Conservation (phyloP, 1,284 basidiomycete species). For the Naganishia cerealis region DNA sequence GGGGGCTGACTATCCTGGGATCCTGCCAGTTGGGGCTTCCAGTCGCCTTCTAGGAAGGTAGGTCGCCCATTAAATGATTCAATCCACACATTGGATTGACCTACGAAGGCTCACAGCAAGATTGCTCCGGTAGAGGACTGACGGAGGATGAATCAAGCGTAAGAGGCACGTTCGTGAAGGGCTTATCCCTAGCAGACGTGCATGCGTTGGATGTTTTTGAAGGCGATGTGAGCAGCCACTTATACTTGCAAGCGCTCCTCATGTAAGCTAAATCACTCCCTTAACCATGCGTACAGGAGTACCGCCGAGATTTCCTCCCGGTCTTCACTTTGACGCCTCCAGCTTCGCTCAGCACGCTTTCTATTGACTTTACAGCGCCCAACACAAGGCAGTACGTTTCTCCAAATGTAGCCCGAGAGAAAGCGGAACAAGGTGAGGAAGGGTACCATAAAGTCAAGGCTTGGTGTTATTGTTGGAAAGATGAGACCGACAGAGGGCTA, state of each 20-base stretch:
- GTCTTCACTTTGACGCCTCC: constrained; percentile 60
- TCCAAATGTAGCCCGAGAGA: neutral
- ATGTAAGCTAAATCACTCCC: neutral
- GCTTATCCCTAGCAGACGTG: constrained; percentile 65
- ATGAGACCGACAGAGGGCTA: constrained; percentile 41
- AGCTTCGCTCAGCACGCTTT: constrained; percentile 45
- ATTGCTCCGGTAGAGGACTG: constrained; percentile 24
- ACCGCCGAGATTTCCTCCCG: constrained; percentile 60
- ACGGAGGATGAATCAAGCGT: constrained; percentile 60
- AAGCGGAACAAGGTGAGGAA: constrained; percentile 30
- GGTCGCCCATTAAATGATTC: neutral
- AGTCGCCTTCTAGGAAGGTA: constrained; percentile 38
- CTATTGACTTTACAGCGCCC: constrained; percentile 24
- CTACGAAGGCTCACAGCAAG: neutral
- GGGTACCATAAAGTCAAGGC: constrained; percentile 52
- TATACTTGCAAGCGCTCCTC: neutral
- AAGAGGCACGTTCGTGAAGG: constrained; percentile 68
- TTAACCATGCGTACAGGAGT: constrained; percentile 61
- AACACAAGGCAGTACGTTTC: constrained; percentile 11
- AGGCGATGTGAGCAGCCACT: constrained; percentile 62
- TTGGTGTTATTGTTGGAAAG: constrained; percentile 72
- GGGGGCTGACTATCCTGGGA: constrained; percentile 71
- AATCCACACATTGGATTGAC: neutral
- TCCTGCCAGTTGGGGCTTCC: constrained; percentile 63
- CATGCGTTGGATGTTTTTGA: constrained; percentile 71